These are phyloP conservation scores for Lecanoromycetidae sp. DNA, from an alignment of 2,329 filamentous ascomycete genomes.

Conservation along the genomic window DNA sequence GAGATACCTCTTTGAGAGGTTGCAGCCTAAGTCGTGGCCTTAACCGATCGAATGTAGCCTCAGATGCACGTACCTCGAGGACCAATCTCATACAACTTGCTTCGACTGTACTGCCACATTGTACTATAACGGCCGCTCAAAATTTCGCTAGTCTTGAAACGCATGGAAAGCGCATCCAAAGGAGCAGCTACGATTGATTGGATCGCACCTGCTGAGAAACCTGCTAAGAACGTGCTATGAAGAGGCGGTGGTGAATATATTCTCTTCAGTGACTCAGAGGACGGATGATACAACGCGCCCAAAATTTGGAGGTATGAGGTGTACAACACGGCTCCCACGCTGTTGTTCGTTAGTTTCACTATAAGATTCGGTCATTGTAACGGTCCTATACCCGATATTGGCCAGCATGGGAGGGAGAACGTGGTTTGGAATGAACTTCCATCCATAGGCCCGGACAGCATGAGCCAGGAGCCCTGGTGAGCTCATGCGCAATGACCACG, in stretches of 20 bases:
- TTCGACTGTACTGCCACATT: constrained; percentile 51
- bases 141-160: constrained; percentile 48
- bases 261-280: constrained; percentile 44
- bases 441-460: constrained; percentile 49
- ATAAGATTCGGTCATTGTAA: too few relatives aligned
- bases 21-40: neutral
- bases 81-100: constrained; percentile 49
- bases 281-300: constrained; percentile 45
- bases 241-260: constrained; percentile 47
- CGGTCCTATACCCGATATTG: constrained; percentile 40
- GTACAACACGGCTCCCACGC: constrained; percentile 50
- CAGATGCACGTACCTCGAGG: constrained; percentile 33
- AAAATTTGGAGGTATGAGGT: constrained; percentile 51
- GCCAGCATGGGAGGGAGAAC: constrained; percentile 51
- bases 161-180: constrained; percentile 50
- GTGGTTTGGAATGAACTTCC: constrained; percentile 53
- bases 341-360: too few relatives aligned
- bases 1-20: too few relatives aligned
- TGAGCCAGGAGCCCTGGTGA: constrained; percentile 50
- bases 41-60: too few relatives aligned
- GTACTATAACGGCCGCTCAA: constrained; percentile 47
- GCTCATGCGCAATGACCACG: constrained; percentile 50
- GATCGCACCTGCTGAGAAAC: constrained; percentile 46
- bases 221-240: constrained; percentile 44
- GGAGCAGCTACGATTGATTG: constrained; percentile 46